Evolutionary conservation across 2,329 filamentous ascomycete genomes (phyloP).

Genomic region (Ophiocordyceps camponoti-leonardi): DNA sequence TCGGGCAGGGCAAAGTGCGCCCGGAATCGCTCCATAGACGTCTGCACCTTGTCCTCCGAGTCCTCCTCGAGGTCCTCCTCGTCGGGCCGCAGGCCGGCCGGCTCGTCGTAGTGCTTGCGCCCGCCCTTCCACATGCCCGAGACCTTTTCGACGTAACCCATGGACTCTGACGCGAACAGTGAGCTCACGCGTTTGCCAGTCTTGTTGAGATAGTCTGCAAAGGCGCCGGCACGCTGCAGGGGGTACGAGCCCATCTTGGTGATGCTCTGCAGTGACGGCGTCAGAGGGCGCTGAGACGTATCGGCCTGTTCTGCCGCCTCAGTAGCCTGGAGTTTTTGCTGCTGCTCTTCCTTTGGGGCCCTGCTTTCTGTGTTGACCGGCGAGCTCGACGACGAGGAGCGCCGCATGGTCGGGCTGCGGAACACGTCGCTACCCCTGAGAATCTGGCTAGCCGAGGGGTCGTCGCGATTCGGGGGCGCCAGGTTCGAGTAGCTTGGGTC

Average conservation of each 20-base stretch:
- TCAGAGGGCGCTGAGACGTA: conserved; percentile 13
- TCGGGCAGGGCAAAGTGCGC: conserved; percentile 79
- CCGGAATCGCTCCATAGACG: conserved; percentile 66
- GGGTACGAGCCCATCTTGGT: conserved; percentile 55
- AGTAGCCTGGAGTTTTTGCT: conserved; percentile 1
- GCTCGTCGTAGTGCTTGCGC: conserved; percentile 68
- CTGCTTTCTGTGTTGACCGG: conserved; percentile 7
- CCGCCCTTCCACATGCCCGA: conserved; percentile 94
- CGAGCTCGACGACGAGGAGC: conserved; percentile 23
- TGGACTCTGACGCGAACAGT: conserved; percentile 73
- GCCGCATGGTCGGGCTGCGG: conserved; percentile 53
- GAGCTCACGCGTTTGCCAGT: conserved; percentile 68
- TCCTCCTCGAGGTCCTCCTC: conserved; percentile 37
- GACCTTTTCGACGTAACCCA: conserved; percentile 93
- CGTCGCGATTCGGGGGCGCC: conserved; percentile 52
- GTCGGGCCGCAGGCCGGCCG: conserved; percentile 30
- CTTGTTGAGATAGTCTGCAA: conserved; percentile 68
- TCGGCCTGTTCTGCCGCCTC: conserved; percentile 22
- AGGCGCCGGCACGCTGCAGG: conserved; percentile 63
- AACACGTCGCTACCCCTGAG: conserved; percentile 78
- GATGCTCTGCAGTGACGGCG: conserved; percentile 32
- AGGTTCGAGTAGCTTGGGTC: conserved; percentile 57
- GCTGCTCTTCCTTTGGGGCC: conserved; percentile 3
- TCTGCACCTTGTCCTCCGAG: conserved; percentile 46
- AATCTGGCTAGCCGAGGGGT: conserved; percentile 83